These are phyloP conservation scores for Neurospora pannonica DNA, from an alignment of 495 filamentous ascomycete species.

Conservation along the genomic window DNA sequence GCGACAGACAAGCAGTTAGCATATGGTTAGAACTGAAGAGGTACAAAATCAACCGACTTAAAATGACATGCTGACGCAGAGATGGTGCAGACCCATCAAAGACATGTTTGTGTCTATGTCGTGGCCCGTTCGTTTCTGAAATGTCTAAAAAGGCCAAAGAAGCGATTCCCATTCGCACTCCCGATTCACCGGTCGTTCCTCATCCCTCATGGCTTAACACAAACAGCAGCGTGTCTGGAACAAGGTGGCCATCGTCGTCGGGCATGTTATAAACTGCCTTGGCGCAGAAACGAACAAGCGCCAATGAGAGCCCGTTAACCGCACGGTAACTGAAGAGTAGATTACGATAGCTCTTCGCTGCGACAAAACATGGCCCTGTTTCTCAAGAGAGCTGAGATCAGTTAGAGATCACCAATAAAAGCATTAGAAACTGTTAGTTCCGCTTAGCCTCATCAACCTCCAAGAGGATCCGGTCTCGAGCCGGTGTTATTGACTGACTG, in stretches of 20 bases:
- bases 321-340: background rate
- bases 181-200: background rate
- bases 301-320: background rate
- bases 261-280: background rate
- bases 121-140: background rate
- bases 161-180: background rate
- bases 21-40: background rate
- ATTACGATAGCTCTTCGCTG: background rate
- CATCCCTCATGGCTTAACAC: background rate
- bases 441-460: background rate
- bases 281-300: background rate
- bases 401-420: background rate
- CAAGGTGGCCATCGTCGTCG: background rate
- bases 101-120: background rate
- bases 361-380: background rate
- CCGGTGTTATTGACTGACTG: background rate
- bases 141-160: background rate
- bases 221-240: background rate
- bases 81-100: background rate
- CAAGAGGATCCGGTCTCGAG: background rate
- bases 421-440: background rate
- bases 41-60: background rate
- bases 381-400: background rate
- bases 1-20: background rate
- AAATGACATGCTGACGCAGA: background rate